Evolutionary conservation across 495 filamentous ascomycete genomes (phyloP).

Genomic region (Aspergillus steynii): DNA sequence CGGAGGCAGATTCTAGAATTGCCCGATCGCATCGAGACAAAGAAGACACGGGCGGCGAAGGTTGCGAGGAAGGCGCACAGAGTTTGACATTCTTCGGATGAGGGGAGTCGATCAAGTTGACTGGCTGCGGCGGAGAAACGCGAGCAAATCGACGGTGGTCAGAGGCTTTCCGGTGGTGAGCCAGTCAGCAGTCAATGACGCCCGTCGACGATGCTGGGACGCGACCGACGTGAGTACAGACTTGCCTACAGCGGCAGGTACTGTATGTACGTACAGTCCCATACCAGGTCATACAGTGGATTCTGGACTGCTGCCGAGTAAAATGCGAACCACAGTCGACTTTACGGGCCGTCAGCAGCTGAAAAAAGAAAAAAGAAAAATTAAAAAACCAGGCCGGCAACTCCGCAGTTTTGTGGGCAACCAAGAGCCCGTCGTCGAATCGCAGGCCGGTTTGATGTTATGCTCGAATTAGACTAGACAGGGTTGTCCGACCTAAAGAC

Average conservation of each 20-base stretch:
- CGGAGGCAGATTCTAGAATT: background rate
- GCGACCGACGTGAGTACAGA: constrained; percentile 20
- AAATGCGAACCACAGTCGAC: constrained; percentile 18
- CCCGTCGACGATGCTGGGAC: constrained; percentile 16
- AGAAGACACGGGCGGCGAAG: background rate
- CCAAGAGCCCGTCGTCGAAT: constrained; percentile 17
- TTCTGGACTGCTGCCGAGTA: constrained; percentile 10
- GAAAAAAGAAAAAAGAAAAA: constrained; percentile 11
- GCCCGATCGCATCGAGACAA: background rate
- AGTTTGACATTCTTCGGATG: background rate
- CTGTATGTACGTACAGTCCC: background rate
- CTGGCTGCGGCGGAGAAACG: constrained; percentile 12
- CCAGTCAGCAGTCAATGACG: constrained; percentile 20
- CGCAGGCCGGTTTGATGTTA: constrained; percentile 19
- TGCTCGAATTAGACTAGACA: constrained; percentile 9
- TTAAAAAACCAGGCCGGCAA: constrained; percentile 10
- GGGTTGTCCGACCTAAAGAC: background rate
- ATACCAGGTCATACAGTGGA: background rate
- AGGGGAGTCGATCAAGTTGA: constrained; percentile 1
- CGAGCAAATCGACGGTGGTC: constrained; percentile 14
- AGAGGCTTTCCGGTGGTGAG: constrained; percentile 13
- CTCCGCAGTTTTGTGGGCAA: constrained; percentile 20
- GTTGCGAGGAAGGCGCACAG: background rate
- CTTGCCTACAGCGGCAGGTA: no score
- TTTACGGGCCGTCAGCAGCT: constrained; percentile 25